A percentile compares a stretch with the other conserved stretches of the same genome.
phyloP scores from a whole-genome alignment of 23 red algal genomes.

The Chondrus crispus region DNA sequence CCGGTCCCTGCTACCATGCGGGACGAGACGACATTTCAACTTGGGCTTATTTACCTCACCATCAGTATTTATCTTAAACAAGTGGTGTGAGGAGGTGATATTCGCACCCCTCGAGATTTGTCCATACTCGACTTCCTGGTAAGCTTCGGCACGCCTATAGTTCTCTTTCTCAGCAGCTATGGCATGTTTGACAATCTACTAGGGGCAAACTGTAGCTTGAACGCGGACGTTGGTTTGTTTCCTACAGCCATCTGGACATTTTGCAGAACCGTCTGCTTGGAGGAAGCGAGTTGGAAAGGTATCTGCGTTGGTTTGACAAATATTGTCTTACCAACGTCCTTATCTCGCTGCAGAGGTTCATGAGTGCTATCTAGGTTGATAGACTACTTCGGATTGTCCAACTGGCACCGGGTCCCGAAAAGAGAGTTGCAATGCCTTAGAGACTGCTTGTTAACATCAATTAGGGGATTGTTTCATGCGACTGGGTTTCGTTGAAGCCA shows the following conservation, averaged over 20 bases:
- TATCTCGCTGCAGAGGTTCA: slow-evolving; percentile 7
- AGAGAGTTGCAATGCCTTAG: neutral
- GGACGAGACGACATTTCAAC: slow-evolving; percentile 22
- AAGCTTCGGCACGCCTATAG: neutral
- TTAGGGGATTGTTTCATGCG: neutral
- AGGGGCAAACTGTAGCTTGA: neutral
- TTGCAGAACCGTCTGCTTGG: neutral
- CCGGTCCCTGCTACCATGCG: slow-evolving; percentile 16
- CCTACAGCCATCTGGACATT: neutral
- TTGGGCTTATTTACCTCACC: neutral
- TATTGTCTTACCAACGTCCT: slow-evolving; percentile 1
- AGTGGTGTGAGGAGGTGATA: slow-evolving; percentile 37
- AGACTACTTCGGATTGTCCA: neutral
- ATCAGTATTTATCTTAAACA: slow-evolving; percentile 16
- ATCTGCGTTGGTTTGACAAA: neutral
- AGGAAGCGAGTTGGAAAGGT: neutral
- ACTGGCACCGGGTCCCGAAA: neutral
- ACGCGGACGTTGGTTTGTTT: neutral
- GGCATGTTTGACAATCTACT: slow-evolving; percentile 4
- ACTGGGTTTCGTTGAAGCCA: neutral
- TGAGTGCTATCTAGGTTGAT: neutral
- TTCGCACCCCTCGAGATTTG: neutral
- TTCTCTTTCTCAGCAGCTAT: slow-evolving; percentile 9
- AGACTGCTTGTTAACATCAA: neutral
- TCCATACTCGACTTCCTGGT: neutral